Conservation (phyloP, 305 asterid species). For the Caryopteris hybrid region DNA sequence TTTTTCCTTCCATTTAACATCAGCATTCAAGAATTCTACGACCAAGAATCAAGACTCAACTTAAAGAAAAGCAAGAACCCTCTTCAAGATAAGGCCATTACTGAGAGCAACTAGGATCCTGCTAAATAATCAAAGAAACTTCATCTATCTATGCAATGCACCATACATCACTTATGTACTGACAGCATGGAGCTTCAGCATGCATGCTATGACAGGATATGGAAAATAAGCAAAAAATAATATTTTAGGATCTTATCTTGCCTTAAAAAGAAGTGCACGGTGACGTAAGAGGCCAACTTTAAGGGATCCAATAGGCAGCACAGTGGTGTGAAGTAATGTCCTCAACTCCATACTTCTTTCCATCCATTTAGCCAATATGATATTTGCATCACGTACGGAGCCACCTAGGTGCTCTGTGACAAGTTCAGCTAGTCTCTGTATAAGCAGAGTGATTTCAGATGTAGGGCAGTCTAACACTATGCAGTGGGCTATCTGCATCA, state of each 20-base stretch:
- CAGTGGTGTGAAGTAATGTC: slow-evolving; percentile 86
- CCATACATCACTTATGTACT: background rate
- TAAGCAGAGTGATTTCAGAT: slow-evolving; percentile 54
- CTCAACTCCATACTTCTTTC: slow-evolving; percentile 84
- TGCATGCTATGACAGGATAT: slow-evolving; percentile 3
- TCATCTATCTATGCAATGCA: slow-evolving; percentile 10
- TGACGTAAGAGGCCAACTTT: slow-evolving; percentile 91
- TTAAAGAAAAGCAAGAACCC: slow-evolving; percentile 6
- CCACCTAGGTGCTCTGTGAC: slow-evolving; percentile 94
- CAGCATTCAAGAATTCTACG: background rate
- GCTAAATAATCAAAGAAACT: slow-evolving; percentile 6
- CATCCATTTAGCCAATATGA: slow-evolving; percentile 75
- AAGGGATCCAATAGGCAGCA: slow-evolving; percentile 88
- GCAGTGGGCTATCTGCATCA: slow-evolving; percentile 88
- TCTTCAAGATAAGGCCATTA: background rate
- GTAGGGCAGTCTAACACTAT: slow-evolving; percentile 65
- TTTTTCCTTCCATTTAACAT: background rate
- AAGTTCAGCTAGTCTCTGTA: slow-evolving; percentile 93
- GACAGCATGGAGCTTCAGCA: background rate
- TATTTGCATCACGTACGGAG: slow-evolving; percentile 84
- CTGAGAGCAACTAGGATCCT: background rate
- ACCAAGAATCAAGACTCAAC: slow-evolving; percentile 11
- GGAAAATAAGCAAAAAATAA: background rate
- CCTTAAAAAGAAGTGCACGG: slow-evolving; percentile 99
- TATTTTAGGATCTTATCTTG: slow-evolving; percentile 23